Conservation (phyloP, 768 basidiomycete genomes). For the Agrocybe praecox region DNA sequence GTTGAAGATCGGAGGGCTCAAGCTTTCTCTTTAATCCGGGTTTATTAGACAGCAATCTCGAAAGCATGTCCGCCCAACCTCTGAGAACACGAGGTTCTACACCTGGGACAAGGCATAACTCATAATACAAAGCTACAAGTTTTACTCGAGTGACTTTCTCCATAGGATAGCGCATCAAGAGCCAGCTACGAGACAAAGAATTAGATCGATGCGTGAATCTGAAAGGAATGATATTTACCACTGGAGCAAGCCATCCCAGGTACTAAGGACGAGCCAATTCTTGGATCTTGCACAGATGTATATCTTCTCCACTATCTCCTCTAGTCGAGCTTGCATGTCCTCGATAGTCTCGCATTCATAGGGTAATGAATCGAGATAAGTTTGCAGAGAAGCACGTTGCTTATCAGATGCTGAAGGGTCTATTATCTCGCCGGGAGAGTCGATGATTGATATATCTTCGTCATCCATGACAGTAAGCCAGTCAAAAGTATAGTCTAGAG, state of each 20-base stretch:
- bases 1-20: conserved; percentile 63
- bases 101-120: conserved; percentile 76
- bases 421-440: conserved; percentile 36
- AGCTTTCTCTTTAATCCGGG: conserved; percentile 67
- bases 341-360: conserved; percentile 73
- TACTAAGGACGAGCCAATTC: conserved; percentile 73
- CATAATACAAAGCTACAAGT: conserved; percentile 77
- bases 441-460: conserved; percentile 51
- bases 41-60: conserved; percentile 69
- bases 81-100: conserved; percentile 71
- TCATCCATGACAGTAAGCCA: conserved; percentile 50
- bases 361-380: conserved; percentile 69
- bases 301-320: conserved; percentile 70
- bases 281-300: conserved; percentile 70
- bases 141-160: conserved; percentile 67
- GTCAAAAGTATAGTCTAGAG: conserved; percentile 10
- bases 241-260: conserved; percentile 82
- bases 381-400: conserved; percentile 61
- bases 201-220: not conserved
- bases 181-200: conserved; percentile 54
- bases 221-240: conserved; percentile 47
- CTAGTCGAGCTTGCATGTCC: conserved; percentile 71
- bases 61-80: conserved; percentile 79
- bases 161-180: conserved; percentile 81
- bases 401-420: conserved; percentile 52